Conservation (phyloP, 257 asterid species). For the Jasminum sambac region DNA sequence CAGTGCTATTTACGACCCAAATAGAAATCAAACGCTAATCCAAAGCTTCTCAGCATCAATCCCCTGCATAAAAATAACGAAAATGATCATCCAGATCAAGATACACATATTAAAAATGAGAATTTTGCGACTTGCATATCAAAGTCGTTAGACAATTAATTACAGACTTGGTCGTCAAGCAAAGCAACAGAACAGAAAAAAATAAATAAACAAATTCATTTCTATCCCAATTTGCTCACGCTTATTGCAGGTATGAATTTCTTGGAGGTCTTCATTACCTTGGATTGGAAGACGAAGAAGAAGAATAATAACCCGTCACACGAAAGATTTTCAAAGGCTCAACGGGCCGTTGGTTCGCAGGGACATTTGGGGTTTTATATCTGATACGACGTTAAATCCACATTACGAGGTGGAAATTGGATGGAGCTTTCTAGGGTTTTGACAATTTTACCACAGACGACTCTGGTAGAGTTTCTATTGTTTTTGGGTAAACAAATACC, state of each 20-base stretch:
- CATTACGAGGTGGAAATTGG: conserved; percentile 27
- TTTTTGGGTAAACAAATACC: background rate
- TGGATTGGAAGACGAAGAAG: conserved; percentile 15
- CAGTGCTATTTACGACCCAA: conserved; percentile 15
- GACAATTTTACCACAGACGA: conserved; percentile 19
- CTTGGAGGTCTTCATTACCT: conserved; percentile 20
- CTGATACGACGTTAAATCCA: conserved; percentile 16
- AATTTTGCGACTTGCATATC: conserved; percentile 34
- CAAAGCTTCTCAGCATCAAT: conserved; percentile 23
- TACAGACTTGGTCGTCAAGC: conserved; percentile 46
- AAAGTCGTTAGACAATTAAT: conserved; percentile 47
- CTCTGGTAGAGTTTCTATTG: background rate
- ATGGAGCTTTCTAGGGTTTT: conserved; percentile 50
- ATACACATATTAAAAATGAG: conserved; percentile 1
- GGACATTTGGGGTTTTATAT: conserved; percentile 21
- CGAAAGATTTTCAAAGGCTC: conserved; percentile 16
- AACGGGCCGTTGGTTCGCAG: conserved; percentile 20
- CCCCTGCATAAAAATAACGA: conserved; percentile 33
- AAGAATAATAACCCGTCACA: background rate
- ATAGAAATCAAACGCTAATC: conserved; percentile 16
- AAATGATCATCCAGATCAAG: conserved; percentile 5
- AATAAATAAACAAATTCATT: conserved; percentile 13
- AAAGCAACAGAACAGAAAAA: conserved; percentile 44
- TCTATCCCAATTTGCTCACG: background rate
- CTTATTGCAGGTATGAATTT: conserved; percentile 1